phyloP scores from a whole-genome alignment of 2,329 filamentous ascomycete species.

The Zymoseptoria ardabiliae region DNA sequence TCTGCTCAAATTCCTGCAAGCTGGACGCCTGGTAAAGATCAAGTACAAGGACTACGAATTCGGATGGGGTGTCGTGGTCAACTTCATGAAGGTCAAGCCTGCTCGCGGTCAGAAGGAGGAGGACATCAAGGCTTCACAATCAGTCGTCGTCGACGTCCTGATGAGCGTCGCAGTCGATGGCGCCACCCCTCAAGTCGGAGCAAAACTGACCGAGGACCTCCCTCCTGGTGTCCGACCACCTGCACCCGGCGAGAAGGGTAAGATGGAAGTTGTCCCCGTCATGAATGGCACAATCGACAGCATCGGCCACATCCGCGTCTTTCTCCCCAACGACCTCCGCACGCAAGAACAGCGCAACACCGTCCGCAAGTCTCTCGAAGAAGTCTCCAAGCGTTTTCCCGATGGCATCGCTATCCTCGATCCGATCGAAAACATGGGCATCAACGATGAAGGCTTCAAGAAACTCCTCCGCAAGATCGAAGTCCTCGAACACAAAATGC shows the following conservation, averaged over 20 bases:
- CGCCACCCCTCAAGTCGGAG: constrained; percentile 31
- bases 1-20: constrained; percentile 74
- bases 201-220: constrained; percentile 44
- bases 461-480: constrained; percentile 90
- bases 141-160: constrained; percentile 75
- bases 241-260: constrained; percentile 55
- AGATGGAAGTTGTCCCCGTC: constrained; percentile 78
- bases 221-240: constrained; percentile 56
- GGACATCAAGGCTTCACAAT: constrained; percentile 65
- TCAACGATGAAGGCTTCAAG: constrained; percentile 88
- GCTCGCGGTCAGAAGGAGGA: constrained; percentile 60
- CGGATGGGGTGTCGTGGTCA: constrained; percentile 86
- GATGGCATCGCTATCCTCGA: constrained; percentile 86
- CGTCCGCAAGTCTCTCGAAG: constrained; percentile 60
- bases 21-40: constrained; percentile 80
- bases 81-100: constrained; percentile 54
- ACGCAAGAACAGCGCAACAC: constrained; percentile 60
- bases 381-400: constrained; percentile 80
- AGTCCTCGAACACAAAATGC: constrained; percentile 80
- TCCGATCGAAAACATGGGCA: constrained; percentile 93
- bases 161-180: constrained; percentile 56
- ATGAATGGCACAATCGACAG: constrained; percentile 77
- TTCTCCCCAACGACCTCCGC: constrained; percentile 70
- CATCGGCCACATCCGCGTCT: constrained; percentile 76
- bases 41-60: constrained; percentile 76